Conservation (phyloP, 148 eudicot genomes). For the Camellia granthamiana region DNA sequence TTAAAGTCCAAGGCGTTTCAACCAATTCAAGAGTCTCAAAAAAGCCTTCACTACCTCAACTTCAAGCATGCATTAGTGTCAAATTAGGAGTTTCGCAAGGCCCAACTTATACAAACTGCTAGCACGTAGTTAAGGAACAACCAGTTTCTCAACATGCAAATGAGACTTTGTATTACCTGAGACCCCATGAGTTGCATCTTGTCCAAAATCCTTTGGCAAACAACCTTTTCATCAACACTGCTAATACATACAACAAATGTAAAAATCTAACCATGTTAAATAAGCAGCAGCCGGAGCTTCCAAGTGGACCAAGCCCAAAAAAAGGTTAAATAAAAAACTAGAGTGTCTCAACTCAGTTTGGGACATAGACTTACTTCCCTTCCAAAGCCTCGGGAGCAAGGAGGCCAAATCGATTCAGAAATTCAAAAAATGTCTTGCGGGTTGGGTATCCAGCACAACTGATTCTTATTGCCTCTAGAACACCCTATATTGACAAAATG, state of each 20-base stretch:
- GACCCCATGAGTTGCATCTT: slow-evolving; percentile 72
- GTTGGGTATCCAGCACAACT: slow-evolving; percentile 99
- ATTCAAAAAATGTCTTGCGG: slow-evolving; percentile 75
- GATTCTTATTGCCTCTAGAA: slow-evolving; percentile 95
- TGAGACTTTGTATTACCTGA: slow-evolving; percentile 53
- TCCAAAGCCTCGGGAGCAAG: slow-evolving; percentile 77
- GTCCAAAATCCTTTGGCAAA: slow-evolving; percentile 77
- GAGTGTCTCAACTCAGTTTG: too few relatives aligned
- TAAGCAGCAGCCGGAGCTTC: slow-evolving; percentile 14
- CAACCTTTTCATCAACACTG: slow-evolving; percentile 64
- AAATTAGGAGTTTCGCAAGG: background rate
- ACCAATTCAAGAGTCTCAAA: slow-evolving; percentile 1
- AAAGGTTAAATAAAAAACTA: background rate
- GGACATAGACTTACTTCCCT: slow-evolving; percentile 60
- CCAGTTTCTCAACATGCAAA: background rate
- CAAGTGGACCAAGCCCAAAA: background rate
- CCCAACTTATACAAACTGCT: background rate
- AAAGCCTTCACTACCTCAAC: background rate
- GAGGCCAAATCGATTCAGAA: slow-evolving; percentile 70
- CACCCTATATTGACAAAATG: slow-evolving; percentile 67
- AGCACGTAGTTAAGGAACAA: background rate
- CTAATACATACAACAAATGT: slow-evolving; percentile 21
- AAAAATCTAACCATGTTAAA: slow-evolving; percentile 2
- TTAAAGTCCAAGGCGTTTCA: slow-evolving; percentile 3
- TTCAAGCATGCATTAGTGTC: background rate